Evolutionary conservation across 768 basidiomycete genomes (phyloP), one percentile per base, ranked within the genome.

Genomic region (Boletus subcaerulescens): DNA sequence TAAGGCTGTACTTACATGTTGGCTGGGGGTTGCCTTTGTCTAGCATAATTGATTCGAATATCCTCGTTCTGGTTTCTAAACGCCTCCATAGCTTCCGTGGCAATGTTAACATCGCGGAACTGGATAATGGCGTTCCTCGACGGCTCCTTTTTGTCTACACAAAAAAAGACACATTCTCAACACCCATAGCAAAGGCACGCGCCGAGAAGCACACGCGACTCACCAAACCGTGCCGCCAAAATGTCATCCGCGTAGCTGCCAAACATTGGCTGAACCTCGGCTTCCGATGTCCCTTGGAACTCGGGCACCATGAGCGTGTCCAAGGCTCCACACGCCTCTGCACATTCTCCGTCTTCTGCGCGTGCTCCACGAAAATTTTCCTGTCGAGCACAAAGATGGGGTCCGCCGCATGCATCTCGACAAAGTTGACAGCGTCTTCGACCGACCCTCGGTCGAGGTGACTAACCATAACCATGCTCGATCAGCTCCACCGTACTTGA

Each of bases 361-460:
- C 76, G 53, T 73, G 81, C 57, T 77, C 71, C 15, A 82, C 55
- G 35, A 63, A 59, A 40, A 81, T 51, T 57, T 77, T 72, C 36
- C 83, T 77, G 59, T 77, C 80, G 22, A 72, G 60, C 50, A 84
- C 56, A 55, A 70, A 77, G n/a, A 84, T 62, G 3, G 81, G 79
- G 60, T 83, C 81, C 59, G 73, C 71, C 38, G 18, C 31, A 31
- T 62, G 54, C 10, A 76, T 71, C 5, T 75, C 66, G 17, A 71
- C 57, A 35, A 77, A 76, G 15, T 60, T 62, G 7, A 70, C 50
- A 1, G 80, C 77, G 3, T 77, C 73, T 4, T 67, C 74, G 35
- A 68, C 45, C 8, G 63, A 65, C 39, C 14, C 71, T 67, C 56
- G n/a, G n/a, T n/a, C 12, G 65, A 45, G 8, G 58, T 60, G 26